Evolutionary conservation across 2,329 filamentous ascomycete species (phyloP).

Genomic region (Incumbomyces delicatus): DNA sequence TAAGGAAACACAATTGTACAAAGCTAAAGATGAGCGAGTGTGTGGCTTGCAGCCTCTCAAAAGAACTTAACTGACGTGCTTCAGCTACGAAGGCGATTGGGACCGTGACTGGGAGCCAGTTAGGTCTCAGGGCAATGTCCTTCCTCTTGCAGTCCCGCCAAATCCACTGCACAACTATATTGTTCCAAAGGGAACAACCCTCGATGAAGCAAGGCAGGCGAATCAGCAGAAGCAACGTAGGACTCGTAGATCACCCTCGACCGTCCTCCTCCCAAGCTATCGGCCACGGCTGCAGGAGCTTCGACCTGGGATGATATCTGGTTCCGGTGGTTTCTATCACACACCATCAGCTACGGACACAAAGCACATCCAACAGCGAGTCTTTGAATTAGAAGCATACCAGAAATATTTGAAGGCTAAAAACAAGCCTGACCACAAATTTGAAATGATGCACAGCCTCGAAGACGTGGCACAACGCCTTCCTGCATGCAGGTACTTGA

Average conservation of each 20-base stretch:
- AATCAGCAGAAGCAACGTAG: not conserved
- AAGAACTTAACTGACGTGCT: not conserved
- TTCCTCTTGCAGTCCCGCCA: not conserved
- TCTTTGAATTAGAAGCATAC: constrained; percentile 1
- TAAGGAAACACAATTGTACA: no score
- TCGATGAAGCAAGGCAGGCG: not conserved
- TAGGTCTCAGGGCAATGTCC: not conserved
- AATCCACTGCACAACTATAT: constrained; percentile 5
- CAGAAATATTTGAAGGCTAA: not conserved
- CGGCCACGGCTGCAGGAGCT: constrained; percentile 3
- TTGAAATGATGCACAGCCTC: constrained; percentile 1
- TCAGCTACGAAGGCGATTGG: constrained; percentile 8
- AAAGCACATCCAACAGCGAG: not conserved
- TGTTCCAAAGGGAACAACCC: not conserved
- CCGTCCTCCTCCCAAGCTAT: not conserved
- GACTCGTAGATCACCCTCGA: not conserved
- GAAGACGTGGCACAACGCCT: not conserved
- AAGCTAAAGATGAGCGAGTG: constrained; percentile 15
- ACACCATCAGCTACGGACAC: not conserved
- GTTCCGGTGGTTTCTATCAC: not conserved
- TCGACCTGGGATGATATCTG: not conserved
- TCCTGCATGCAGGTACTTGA: not conserved
- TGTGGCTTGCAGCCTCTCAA: constrained; percentile 1
- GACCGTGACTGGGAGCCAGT: constrained; percentile 4
- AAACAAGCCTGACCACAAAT: not conserved